A percentile compares a stretch with the other conserved stretches of the same genome.
Evolutionary conservation across 106 monocot genomes (phyloP).

Genomic region (Agapanthus africanus): DNA sequence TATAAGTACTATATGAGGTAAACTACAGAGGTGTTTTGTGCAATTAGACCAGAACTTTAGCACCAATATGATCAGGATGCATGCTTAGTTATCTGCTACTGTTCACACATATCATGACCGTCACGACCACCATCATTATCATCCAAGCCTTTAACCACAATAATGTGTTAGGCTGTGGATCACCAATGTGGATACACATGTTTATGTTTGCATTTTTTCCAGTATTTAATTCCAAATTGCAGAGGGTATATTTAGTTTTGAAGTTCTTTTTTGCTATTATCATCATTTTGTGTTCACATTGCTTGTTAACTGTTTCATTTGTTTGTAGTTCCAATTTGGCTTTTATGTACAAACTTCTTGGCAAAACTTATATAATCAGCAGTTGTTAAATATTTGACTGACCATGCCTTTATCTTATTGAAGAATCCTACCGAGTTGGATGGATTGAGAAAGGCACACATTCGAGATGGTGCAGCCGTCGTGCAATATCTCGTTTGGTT

Average conservation of each 20-base stretch:
- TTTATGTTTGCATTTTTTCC: not conserved
- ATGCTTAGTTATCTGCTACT: not conserved
- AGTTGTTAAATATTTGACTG: too few species aligned
- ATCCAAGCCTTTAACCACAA: too few species aligned
- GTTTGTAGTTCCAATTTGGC: not conserved
- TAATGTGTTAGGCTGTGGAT: too few species aligned
- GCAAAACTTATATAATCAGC: not conserved
- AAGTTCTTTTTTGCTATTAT: not conserved
- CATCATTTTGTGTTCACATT: not conserved
- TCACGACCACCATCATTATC: not conserved
- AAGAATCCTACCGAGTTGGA: constrained; percentile 81
- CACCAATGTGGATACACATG: too few species aligned
- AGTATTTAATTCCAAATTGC: not conserved
- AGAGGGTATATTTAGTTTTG: not conserved
- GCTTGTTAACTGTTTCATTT: not conserved
- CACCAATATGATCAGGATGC: not conserved
- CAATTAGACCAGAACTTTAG: too few species aligned
- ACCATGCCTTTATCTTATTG: constrained; percentile 13
- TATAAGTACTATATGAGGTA: too few species aligned
- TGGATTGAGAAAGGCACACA: constrained; percentile 84
- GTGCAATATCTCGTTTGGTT: constrained; percentile 91
- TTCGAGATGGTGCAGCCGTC: constrained; percentile 98
- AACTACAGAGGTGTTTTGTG: too few species aligned
- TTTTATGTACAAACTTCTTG: not conserved
- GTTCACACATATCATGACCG: not conserved